Percentiles rank a stretch among this genome's conserved stretches.
Evolutionary conservation across 768 basidiomycete species (phyloP).

Genomic region (Tubosaeta brunneosetosa): DNA sequence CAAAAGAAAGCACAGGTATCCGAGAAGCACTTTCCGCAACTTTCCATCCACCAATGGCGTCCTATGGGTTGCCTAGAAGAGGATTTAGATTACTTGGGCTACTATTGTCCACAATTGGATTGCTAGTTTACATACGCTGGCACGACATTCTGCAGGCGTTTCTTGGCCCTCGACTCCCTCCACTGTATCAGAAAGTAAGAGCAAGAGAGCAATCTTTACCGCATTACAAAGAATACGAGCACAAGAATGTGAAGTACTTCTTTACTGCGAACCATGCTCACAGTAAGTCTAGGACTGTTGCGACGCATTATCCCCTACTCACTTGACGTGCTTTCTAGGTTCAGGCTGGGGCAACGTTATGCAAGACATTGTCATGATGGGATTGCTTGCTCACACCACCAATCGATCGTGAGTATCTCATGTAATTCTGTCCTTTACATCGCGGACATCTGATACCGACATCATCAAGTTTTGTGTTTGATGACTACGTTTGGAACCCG

Average conservation of each 20-base stretch:
- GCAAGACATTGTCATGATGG: conserved; percentile 37
- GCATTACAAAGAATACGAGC: conserved; percentile 38
- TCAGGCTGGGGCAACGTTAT: conserved; percentile 40
- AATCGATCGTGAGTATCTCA: conserved; percentile 31
- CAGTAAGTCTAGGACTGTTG: conserved; percentile 23
- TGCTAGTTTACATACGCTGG: conserved; percentile 13
- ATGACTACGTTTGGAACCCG: conserved; percentile 40
- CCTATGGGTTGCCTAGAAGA: conserved; percentile 22
- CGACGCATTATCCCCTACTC: background rate
- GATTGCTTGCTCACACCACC: conserved; percentile 31
- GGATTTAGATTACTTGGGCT: conserved; percentile 14
- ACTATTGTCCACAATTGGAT: conserved; percentile 6
- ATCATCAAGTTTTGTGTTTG: conserved; percentile 36
- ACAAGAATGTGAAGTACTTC: conserved; percentile 38
- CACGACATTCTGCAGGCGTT: background rate
- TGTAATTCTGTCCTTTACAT: background rate
- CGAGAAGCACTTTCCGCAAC: background rate
- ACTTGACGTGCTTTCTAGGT: conserved; percentile 16
- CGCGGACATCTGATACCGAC: conserved; percentile 2
- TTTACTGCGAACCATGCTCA: conserved; percentile 44
- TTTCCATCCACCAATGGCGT: conserved; percentile 14
- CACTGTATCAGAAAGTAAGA: conserved; percentile 38
- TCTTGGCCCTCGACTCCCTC: conserved; percentile 26
- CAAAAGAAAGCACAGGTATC: conserved; percentile 5
- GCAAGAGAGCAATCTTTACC: conserved; percentile 36